Conservation (phyloP, 2,329 filamentous ascomycete genomes). For the Xylariaceae sp. region DNA sequence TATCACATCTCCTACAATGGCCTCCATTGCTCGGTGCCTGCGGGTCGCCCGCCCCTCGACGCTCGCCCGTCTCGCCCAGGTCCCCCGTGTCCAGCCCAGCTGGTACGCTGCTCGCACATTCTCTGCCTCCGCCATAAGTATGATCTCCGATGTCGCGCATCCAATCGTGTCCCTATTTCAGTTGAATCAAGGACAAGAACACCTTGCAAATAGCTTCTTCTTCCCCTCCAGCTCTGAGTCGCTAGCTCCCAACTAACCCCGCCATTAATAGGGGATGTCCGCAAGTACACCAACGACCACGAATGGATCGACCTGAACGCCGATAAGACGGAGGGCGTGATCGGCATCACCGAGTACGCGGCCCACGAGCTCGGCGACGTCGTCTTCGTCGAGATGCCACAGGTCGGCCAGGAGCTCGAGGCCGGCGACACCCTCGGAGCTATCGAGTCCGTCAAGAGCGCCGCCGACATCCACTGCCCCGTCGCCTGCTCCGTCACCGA, state of each 20-base stretch:
- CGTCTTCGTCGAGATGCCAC: conserved; percentile 92
- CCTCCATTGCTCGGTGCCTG: conserved; percentile 55
- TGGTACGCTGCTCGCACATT: conserved; percentile 41
- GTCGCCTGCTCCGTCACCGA: conserved; percentile 70
- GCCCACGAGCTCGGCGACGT: conserved; percentile 91
- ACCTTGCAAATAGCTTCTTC: background rate
- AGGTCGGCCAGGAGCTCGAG: conserved; percentile 59
- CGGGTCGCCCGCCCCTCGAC: conserved; percentile 45
- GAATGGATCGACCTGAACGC: conserved; percentile 92
- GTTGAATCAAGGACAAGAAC: background rate
- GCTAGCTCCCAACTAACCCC: background rate
- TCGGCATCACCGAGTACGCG: conserved; percentile 87
- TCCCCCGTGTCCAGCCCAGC: conserved; percentile 31
- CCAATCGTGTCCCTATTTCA: conserved; percentile 6
- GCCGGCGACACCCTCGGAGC: conserved; percentile 84
- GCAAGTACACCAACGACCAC: conserved; percentile 94
- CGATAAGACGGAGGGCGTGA: conserved; percentile 73
- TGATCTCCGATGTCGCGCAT: conserved; percentile 38
- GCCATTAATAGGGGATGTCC: conserved; percentile 49
- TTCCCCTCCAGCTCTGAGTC: background rate
- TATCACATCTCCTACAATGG: conserved; percentile 27
- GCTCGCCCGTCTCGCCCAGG: conserved; percentile 37
- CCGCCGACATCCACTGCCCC: conserved; percentile 93
- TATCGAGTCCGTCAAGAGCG: conserved; percentile 96
- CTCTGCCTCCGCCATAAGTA: conserved; percentile 43